Conservation (phyloP, 805 yeast species). For the Metschnikowia shivogae region DNA sequence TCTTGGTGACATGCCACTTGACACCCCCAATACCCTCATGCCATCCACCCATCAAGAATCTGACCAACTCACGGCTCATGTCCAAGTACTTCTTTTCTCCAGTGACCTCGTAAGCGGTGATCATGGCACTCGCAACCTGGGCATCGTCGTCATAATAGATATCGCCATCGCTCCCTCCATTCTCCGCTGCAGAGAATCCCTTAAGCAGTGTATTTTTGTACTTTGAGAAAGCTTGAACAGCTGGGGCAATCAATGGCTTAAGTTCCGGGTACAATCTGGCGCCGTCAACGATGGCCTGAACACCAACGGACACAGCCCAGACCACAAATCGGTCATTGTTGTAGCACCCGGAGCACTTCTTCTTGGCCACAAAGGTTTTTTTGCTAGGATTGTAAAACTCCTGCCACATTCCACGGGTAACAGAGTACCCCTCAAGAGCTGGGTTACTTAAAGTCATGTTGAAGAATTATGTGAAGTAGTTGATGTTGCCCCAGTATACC, state of each 20-base stretch:
- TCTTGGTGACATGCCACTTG: slow-evolving; percentile 60
- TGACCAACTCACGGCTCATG: slow-evolving; percentile 52
- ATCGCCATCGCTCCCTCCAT: slow-evolving; percentile 55
- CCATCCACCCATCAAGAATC: slow-evolving; percentile 65
- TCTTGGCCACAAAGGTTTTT: slow-evolving; percentile 37
- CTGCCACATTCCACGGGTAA: slow-evolving; percentile 41
- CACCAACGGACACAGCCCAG: slow-evolving; percentile 67
- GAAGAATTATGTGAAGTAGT: background rate
- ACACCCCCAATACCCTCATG: slow-evolving; percentile 57
- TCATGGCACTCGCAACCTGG: slow-evolving; percentile 61
- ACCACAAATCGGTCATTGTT: slow-evolving; percentile 53
- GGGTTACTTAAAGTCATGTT: slow-evolving; percentile 30
- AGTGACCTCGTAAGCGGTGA: slow-evolving; percentile 67
- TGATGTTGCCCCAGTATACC: background rate
- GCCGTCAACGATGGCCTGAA: slow-evolving; percentile 66
- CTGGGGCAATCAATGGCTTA: slow-evolving; percentile 50
- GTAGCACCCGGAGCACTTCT: slow-evolving; percentile 38
- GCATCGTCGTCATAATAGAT: slow-evolving; percentile 75
- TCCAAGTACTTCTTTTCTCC: slow-evolving; percentile 50
- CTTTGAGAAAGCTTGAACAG: slow-evolving; percentile 44
- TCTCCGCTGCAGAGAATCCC: slow-evolving; percentile 65
- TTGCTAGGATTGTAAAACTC: slow-evolving; percentile 36
- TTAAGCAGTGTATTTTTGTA: slow-evolving; percentile 48
- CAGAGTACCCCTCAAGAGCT: slow-evolving; percentile 29
- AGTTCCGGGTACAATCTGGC: slow-evolving; percentile 50